These are phyloP conservation scores for Trichoderma atrobrunneum DNA, from an alignment of 2,329 filamentous ascomycete genomes.

Conservation along the genomic window DNA sequence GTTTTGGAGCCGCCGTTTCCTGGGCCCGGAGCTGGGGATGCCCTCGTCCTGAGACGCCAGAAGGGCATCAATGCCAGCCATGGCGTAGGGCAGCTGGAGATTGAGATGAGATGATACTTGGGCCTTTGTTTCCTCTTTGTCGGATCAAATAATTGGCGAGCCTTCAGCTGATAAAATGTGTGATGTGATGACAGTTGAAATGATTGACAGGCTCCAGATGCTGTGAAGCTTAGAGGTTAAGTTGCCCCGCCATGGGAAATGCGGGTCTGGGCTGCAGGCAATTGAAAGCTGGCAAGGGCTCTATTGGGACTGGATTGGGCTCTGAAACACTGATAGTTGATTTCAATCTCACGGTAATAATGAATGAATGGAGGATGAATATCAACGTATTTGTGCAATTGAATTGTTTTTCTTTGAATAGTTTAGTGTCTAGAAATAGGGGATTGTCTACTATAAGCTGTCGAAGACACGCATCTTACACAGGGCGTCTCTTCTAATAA, in stretches of 20 bases:
- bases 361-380: background rate
- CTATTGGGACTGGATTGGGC: background rate
- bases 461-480: background rate
- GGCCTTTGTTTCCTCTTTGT: too few species aligned
- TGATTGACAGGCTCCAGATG: background rate
- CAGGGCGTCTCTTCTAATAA: background rate
- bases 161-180: conserved; percentile 18
- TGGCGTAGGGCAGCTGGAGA: background rate
- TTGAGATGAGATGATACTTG: background rate
- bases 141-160: background rate
- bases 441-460: background rate
- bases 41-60: conserved; percentile 30
- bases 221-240: background rate
- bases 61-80: conserved; percentile 38
- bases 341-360: background rate
- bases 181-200: background rate
- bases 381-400: background rate
- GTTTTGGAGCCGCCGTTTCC: conserved; percentile 36
- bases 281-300: background rate
- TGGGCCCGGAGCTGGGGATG: conserved; percentile 15
- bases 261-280: conserved; percentile 15
- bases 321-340: background rate
- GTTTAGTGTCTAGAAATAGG: background rate
- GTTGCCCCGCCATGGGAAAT: conserved; percentile 17
- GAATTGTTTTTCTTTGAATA: background rate